These are phyloP conservation scores for Globisporangium cystogenes DNA, from an alignment of 352 stramenopile species.

Conservation along the genomic window DNA sequence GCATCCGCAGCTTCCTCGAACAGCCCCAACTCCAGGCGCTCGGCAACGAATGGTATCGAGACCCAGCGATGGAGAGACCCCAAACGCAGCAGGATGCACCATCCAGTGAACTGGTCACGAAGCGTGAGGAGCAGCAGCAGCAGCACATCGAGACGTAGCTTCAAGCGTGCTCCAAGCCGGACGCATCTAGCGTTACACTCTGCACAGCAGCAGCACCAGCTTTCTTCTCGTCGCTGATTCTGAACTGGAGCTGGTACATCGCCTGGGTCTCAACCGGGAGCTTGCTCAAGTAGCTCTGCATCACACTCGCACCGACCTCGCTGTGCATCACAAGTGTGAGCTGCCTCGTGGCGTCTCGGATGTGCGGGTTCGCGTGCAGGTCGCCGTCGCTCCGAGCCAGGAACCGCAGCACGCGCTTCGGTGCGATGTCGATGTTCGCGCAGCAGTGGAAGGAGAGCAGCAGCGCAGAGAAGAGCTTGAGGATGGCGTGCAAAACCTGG, in stretches of 20 bases:
- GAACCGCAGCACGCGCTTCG: constrained; percentile 29
- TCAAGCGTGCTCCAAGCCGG: constrained; percentile 7
- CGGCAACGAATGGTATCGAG: constrained; percentile 1
- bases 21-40: neutral
- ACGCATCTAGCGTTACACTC: neutral
- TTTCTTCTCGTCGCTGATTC: neutral
- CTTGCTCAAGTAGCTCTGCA: constrained; percentile 6
- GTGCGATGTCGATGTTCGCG: constrained; percentile 36
- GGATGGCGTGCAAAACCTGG: constrained; percentile 26
- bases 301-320: constrained; percentile 27
- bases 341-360: constrained; percentile 32
- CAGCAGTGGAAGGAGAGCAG: constrained; percentile 42
- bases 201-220: neutral
- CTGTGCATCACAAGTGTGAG: constrained; percentile 25
- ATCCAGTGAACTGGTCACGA: constrained; percentile 4
- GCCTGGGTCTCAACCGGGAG: neutral
- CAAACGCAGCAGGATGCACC: constrained; percentile 11
- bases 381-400: constrained; percentile 21
- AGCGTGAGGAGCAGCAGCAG: neutral
- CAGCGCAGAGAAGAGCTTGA: constrained; percentile 37
- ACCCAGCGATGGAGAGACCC: constrained; percentile 7
- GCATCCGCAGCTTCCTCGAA: neutral
- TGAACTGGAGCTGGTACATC: constrained; percentile 8
- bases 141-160: neutral
- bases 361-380: constrained; percentile 31